Percentiles rank a stretch among this genome's conserved stretches.
Conservation (phyloP, 331 rosid species). For the Erythrophleum ivorense region DNA sequence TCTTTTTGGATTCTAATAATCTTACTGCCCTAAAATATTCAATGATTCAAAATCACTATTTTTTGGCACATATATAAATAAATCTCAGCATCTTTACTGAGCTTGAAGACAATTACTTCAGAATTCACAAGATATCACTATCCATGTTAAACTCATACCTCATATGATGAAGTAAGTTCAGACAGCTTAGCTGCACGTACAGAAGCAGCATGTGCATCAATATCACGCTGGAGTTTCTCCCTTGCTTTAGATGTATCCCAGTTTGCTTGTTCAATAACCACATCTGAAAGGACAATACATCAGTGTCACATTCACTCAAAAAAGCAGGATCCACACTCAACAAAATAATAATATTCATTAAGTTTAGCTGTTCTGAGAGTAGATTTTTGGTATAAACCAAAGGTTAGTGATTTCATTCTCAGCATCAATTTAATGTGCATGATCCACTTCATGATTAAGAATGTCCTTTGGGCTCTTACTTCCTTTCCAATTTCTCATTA, state of each 20-base stretch:
- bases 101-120: constrained; percentile 25
- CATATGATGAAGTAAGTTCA: constrained; percentile 70
- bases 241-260: constrained; percentile 88
- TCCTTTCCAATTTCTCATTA: constrained; percentile 28
- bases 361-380: constrained; percentile 17
- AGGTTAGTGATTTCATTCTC: constrained; percentile 20
- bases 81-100: constrained; percentile 21
- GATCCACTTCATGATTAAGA: constrained; percentile 28
- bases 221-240: constrained; percentile 90
- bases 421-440: constrained; percentile 20
- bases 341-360: constrained; percentile 6
- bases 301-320: constrained; percentile 37
- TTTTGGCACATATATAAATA: constrained; percentile 9
- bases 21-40: constrained; percentile 15
- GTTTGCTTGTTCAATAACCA: constrained; percentile 72
- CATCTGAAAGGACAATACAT: constrained; percentile 66
- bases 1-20: constrained; percentile 29
- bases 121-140: constrained; percentile 29
- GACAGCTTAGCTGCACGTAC: constrained; percentile 79
- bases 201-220: constrained; percentile 73
- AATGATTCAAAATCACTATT: constrained; percentile 11
- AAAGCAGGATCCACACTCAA: constrained; percentile 24
- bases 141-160: constrained; percentile 55
- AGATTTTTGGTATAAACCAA: constrained; percentile 30
- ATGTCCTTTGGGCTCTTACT: not conserved